Base-by-base conservation (phyloP, 805 yeast species). In the Wickerhamomyces rabaulensis region DNA sequence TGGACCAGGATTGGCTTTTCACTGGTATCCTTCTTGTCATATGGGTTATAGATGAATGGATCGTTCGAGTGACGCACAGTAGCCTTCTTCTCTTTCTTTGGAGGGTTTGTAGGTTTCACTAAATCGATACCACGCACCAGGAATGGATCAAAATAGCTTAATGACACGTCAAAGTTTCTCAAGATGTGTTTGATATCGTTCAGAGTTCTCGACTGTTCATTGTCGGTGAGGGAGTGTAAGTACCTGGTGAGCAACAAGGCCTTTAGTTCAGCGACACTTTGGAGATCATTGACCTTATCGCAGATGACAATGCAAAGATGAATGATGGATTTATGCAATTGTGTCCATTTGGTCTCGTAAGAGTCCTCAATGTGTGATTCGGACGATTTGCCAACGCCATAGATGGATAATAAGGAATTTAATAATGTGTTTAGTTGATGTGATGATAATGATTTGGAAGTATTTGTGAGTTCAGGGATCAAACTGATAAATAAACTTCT, bases 141-240 rank as follows among this genome's bases (percentile, higher is more conserved):
- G 46, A 71, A 75, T 1, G 83, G 80, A 62, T 92, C 97, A 87
- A 95, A 87, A 56, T 87, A 88, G 1, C 69, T 65, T 10, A 65
- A 50, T 1, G 54, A 54, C 12, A 69, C 52, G 12, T 65, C 56
- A 15, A 50, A 42, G 1, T 50, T 54, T 13, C 51, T 58, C 5
- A 55, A 43, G 9, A 64, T 45, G 39, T 61, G 41, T 29, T 61
- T 67, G 9, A 83, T 54, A 2, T 60, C 63, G 7, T 54, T 49
- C 48, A 67, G 63, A 3, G 76, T 50, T 13, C 61, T 62, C 3
- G 64, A 51, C 58, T 87, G 95, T 54, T 87, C 94, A 10, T 73
- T 75, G 9, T 68, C 66, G 0, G 78, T 69, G 40, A 87, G 64
- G 21, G 82, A 67, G 53, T 75, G 77, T 2, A 76, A 63, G 53